A percentile compares a stretch with the other conserved stretches of the same genome.
Evolutionary conservation across 805 yeast genomes (phyloP).

Genomic region (Saccharomycopsis babjevae): DNA sequence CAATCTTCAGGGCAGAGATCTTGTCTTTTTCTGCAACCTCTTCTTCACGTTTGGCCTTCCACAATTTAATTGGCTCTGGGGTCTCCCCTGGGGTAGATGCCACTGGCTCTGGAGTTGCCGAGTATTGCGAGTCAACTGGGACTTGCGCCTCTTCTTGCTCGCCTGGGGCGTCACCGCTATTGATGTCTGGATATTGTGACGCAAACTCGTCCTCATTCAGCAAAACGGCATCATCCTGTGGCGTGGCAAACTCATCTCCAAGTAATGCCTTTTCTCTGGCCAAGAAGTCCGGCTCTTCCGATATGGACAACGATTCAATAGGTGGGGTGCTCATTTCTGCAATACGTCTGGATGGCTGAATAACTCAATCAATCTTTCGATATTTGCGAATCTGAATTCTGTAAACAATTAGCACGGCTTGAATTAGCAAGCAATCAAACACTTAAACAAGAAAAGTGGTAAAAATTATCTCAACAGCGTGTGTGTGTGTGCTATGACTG

Average conservation of each 20-base stretch:
- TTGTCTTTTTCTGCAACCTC: conserved; percentile 17
- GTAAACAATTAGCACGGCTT: no score
- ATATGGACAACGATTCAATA: conserved; percentile 13
- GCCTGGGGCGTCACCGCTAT: background rate
- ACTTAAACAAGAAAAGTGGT: no score
- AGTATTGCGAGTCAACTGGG: background rate
- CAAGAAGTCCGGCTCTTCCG: conserved; percentile 11
- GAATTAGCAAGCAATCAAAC: no score
- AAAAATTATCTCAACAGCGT: no score
- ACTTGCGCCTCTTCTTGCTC: background rate
- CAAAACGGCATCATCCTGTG: conserved; percentile 8
- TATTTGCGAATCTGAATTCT: no score
- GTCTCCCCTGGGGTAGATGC: background rate
- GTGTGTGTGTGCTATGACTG: no score
- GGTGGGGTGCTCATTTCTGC: conserved; percentile 15
- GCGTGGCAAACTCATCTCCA: conserved; percentile 17
- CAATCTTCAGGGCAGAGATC: conserved; percentile 10
- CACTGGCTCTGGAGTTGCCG: conserved; percentile 1
- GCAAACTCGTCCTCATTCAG: conserved; percentile 6
- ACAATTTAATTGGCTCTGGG: conserved; percentile 8
- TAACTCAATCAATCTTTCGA: no score
- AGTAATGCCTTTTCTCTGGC: conserved; percentile 17
- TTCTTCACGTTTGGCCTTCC: conserved; percentile 15
- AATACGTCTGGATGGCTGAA: background rate
- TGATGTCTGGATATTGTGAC: conserved; percentile 14